phyloP scores from a whole-genome alignment of 2,329 filamentous ascomycete genomes.

The Chrysosporium queenslandicum region DNA sequence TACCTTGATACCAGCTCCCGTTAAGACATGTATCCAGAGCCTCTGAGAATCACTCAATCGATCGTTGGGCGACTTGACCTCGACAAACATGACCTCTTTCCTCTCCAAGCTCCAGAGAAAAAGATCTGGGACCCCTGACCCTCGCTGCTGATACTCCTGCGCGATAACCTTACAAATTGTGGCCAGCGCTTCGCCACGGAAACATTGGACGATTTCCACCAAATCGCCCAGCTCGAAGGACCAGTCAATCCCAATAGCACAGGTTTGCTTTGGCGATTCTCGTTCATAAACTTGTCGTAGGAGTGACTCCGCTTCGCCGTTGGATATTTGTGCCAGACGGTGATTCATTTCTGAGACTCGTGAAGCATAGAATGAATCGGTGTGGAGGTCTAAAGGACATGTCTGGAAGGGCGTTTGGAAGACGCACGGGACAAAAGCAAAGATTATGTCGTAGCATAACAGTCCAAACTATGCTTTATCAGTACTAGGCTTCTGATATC shows the following conservation, averaged over 20 bases:
- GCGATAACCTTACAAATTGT: slow-evolving; percentile 87
- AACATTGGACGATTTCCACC: slow-evolving; percentile 66
- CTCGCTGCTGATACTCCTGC: slow-evolving; percentile 81
- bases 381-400: slow-evolving; percentile 83
- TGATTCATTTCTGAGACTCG: slow-evolving; percentile 84
- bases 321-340: slow-evolving; percentile 74
- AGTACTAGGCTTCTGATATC: no score
- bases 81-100: slow-evolving; percentile 62
- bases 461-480: slow-evolving; percentile 53
- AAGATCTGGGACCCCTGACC: slow-evolving; percentile 82
- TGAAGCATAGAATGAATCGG: slow-evolving; percentile 79
- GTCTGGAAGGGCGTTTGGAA: slow-evolving; percentile 95
- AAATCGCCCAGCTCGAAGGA: slow-evolving; percentile 71
- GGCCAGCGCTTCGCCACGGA: slow-evolving; percentile 68
- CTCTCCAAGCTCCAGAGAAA: slow-evolving; percentile 65
- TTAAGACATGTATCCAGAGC: slow-evolving; percentile 91
- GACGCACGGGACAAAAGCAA: slow-evolving; percentile 87
- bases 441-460: slow-evolving; percentile 86
- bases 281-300: slow-evolving; percentile 58
- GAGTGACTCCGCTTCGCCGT: slow-evolving; percentile 61
- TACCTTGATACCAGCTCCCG: slow-evolving; percentile 71
- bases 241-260: slow-evolving; percentile 89
- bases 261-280: slow-evolving; percentile 62
- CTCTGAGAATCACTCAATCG: slow-evolving; percentile 89
- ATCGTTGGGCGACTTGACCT: slow-evolving; percentile 81